phyloP scores from a whole-genome alignment of 305 asterid species.

The Solanum chacoense region DNA sequence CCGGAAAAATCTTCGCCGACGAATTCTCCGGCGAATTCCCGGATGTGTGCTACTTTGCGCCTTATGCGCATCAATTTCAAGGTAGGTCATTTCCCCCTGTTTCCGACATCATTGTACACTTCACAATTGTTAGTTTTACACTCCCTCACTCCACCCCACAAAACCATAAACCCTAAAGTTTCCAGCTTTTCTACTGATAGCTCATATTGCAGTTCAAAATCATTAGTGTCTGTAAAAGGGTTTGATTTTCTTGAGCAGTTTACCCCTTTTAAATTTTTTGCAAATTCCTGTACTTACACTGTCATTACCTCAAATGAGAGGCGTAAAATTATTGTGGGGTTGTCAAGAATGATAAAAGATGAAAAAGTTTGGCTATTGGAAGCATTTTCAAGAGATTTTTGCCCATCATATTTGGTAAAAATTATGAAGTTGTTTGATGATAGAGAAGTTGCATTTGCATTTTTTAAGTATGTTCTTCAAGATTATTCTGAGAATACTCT shows the following conservation, averaged over 20 bases:
- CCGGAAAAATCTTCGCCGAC: slow-evolving; percentile 36
- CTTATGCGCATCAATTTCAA: slow-evolving; percentile 28
- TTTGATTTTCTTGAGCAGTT: slow-evolving; percentile 61
- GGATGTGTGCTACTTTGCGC: slow-evolving; percentile 52
- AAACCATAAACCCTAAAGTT: slow-evolving; percentile 13
- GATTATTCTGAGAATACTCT: slow-evolving; percentile 41
- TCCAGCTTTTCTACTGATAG: slow-evolving; percentile 7
- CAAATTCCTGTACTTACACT: slow-evolving; percentile 6
- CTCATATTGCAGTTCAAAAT: slow-evolving; percentile 22
- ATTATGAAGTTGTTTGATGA: slow-evolving; percentile 47
- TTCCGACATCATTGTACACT: slow-evolving; percentile 22
- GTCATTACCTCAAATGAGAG: slow-evolving; percentile 61
- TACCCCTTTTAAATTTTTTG: slow-evolving; percentile 30
- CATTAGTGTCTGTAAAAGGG: slow-evolving; percentile 2
- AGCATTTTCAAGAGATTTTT: slow-evolving; percentile 38
- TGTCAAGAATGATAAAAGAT: slow-evolving; percentile 47
- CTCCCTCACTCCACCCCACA: slow-evolving; percentile 9
- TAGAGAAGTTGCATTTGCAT: slow-evolving; percentile 50
- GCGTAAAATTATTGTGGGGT: slow-evolving; percentile 52
- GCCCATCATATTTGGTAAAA: slow-evolving; percentile 42
- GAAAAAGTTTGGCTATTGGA: slow-evolving; percentile 28
- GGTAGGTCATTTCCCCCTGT: slow-evolving; percentile 31
- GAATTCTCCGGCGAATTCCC: slow-evolving; percentile 26
- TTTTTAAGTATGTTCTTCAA: slow-evolving; percentile 52
- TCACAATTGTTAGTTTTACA: slow-evolving; percentile 5